A percentile compares a stretch with the other conserved stretches of the same genome.
These are phyloP conservation scores for Thozetella sp. DNA, from an alignment of 495 filamentous ascomycete species.

Conservation along the genomic window DNA sequence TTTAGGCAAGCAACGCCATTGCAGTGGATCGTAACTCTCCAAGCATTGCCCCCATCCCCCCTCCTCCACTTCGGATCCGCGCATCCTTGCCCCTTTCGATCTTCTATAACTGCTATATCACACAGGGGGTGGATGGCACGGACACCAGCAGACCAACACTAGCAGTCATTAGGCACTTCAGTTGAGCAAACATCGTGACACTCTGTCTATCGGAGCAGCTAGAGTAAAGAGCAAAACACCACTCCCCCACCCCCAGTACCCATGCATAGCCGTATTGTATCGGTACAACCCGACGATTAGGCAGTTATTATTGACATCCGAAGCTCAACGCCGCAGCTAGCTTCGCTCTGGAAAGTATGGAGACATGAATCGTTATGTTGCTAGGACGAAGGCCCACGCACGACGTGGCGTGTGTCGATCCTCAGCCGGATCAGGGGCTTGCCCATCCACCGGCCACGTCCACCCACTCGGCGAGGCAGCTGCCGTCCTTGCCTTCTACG, in stretches of 20 bases:
- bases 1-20: too few species aligned
- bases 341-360: neutral
- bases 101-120: too few species aligned
- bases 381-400: slow-evolving; percentile 70
- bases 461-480: slow-evolving; percentile 95
- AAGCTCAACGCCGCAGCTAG: neutral
- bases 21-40: too few species aligned
- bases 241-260: neutral
- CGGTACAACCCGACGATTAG: neutral
- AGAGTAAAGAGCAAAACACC: slow-evolving; percentile 2
- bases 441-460: slow-evolving; percentile 96
- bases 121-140: too few species aligned
- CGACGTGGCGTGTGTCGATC: slow-evolving; percentile 38
- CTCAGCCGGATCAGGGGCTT: slow-evolving; percentile 35
- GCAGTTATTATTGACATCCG: neutral
- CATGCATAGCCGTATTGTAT: slow-evolving; percentile 3
- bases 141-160: too few species aligned
- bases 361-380: slow-evolving; percentile 40
- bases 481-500: slow-evolving; percentile 95
- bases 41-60: too few species aligned
- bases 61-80: too few species aligned
- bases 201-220: neutral
- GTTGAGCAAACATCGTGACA: neutral
- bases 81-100: too few species aligned
- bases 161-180: too few species aligned